phyloP scores from a whole-genome alignment of 805 yeast genomes.

The Zygotorulaspora danielsina region DNA sequence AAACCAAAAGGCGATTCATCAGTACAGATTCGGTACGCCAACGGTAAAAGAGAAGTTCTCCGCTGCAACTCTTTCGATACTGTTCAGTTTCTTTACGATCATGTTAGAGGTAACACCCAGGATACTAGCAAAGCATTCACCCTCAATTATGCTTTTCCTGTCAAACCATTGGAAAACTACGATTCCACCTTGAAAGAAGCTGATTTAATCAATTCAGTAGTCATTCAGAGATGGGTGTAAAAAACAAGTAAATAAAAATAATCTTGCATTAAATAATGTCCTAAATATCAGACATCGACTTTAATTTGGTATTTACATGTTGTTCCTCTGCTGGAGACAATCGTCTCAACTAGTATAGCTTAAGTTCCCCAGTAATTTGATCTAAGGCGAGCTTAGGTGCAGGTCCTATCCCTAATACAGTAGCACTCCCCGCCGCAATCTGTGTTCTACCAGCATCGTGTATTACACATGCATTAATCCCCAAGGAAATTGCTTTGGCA shows the following conservation, averaged over 20 bases:
- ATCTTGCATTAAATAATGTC: conserved; percentile 1
- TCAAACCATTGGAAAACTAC: conserved; percentile 59
- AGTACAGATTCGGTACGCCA: conserved; percentile 80
- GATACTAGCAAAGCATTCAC: conserved; percentile 50
- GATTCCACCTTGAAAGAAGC: conserved; percentile 63
- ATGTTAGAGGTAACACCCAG: conserved; percentile 49
- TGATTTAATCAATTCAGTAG: conserved; percentile 75
- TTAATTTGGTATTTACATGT: too few species aligned
- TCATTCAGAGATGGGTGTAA: conserved; percentile 76
- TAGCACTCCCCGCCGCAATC: conserved; percentile 91
- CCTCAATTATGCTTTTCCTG: conserved; percentile 79
- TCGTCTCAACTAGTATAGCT: conserved; percentile 64
- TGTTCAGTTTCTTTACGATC: conserved; percentile 62
- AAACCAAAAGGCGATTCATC: conserved; percentile 56
- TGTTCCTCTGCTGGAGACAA: too few species aligned
- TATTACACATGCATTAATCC: conserved; percentile 73
- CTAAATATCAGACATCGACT: neutral
- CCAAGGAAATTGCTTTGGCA: conserved; percentile 75
- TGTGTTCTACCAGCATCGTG: conserved; percentile 98
- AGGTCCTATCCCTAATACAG: conserved; percentile 96
- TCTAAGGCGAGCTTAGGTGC: conserved; percentile 83
- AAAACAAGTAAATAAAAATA: conserved; percentile 3
- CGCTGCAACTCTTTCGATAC: conserved; percentile 63
- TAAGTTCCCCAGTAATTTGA: conserved; percentile 73
- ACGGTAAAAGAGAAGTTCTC: conserved; percentile 65